Base-by-base conservation (phyloP, 805 yeast species). In the Suhomyces sp. region DNA sequence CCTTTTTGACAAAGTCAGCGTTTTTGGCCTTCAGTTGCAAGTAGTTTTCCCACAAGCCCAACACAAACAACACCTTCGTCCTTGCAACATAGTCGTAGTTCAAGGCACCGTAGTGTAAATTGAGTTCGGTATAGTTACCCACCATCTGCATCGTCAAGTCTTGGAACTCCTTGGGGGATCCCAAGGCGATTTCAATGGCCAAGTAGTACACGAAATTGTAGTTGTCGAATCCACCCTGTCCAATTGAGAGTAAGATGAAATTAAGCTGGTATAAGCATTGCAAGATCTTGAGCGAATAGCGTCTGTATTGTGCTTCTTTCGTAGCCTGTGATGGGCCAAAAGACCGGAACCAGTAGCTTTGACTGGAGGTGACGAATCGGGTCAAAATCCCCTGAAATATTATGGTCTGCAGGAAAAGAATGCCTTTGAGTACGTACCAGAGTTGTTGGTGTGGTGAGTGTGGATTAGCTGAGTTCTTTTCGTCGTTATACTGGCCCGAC, bases 171-270 rank as follows among this genome's bases (percentile, higher is more conserved):
- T 50, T 17, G 17, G 45, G 19, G 38, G 47, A 15, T 5, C 47
- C 52, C 64, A 74, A 41, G 61, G 60, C 44, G 71, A 62, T 64
- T 54, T 83, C 87, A 2, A 81, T 52, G 9, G 81, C 61, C 4
- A 83, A 67, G 44, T 77, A 71, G 57, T 81, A 81, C 13, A 84
- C 81, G 63, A 83, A 86, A 58, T 84, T 83, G 64, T 83, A 86
- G 10, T 81, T 75, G 52, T 82, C 83, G 61, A 84, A 84, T 3
- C 88, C 88, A 4, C 87, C 88, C 23, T 80, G 78, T 0, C 89
- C 89, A 7, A 84, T 77, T 22, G 79, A 69, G 27, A 79, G 74
- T 24, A 83, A 60, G 7, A 84, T 69, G 55, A 78, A 82, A 56
- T 80, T 74, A 48, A 77, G 46, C 54, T 77, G 65, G 60, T 72